Conservation (phyloP, 1,284 basidiomycete species). For the Cutaneotrichosporon curvatum region DNA sequence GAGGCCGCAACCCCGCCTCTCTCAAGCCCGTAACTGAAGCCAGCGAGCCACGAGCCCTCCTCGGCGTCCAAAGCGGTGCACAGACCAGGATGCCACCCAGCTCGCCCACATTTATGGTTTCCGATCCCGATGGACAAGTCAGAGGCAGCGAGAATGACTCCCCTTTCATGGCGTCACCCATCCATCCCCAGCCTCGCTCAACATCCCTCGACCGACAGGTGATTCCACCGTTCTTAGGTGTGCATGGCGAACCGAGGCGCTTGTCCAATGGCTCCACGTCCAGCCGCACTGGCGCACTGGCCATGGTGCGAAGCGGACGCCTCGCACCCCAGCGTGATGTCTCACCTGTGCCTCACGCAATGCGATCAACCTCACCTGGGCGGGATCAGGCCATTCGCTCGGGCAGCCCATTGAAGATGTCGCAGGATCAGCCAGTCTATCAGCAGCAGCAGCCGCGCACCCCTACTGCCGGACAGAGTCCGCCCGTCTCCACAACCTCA, state of each 20-base stretch:
- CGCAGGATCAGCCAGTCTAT: no score
- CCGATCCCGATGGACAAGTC: no score
- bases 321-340: conserved; percentile 19
- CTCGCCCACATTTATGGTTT: no score
- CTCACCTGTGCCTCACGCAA: not conserved
- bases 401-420: no score
- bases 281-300: conserved; percentile 34
- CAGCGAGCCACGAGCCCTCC: no score
- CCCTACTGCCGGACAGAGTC: not conserved
- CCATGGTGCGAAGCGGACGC: conserved; percentile 33
- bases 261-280: conserved; percentile 25
- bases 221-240: conserved; percentile 8
- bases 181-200: no score
- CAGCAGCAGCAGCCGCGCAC: no score
- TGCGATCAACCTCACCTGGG: not conserved
- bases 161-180: no score
- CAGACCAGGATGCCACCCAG: no score
- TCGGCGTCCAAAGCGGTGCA: no score
- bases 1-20: not conserved
- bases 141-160: no score
- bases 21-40: conserved; percentile 11
- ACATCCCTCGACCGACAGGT: not conserved
- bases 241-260: conserved; percentile 10
- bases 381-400: no score
- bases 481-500: not conserved